Percentiles rank a stretch among this genome's conserved stretches.
These are phyloP conservation scores for Mangifera indica DNA, from an alignment of 345 rosid species.

Conservation along the genomic window DNA sequence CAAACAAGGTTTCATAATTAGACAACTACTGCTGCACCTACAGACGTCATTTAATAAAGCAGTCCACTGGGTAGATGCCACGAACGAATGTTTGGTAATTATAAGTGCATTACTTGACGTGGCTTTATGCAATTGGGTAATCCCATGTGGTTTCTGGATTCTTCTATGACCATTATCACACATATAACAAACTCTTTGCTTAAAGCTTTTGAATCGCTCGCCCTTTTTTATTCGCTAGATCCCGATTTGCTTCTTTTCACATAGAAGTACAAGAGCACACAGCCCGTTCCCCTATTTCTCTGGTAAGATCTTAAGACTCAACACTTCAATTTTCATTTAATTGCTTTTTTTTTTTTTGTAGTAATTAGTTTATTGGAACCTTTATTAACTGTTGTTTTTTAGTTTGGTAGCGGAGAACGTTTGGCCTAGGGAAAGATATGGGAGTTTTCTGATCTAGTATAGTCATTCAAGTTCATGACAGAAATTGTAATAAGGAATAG, in stretches of 20 bases:
- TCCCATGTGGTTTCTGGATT: neutral
- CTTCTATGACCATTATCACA: neutral
- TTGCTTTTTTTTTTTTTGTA: neutral
- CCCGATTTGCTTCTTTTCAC: conserved; percentile 8
- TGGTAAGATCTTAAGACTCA: neutral
- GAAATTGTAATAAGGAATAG: neutral
- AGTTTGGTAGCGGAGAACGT: neutral
- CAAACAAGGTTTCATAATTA: too few species aligned
- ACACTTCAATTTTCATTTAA: neutral
- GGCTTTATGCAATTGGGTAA: conserved; percentile 9
- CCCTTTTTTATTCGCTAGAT: conserved; percentile 14
- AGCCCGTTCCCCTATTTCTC: neutral
- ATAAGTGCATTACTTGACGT: conserved; percentile 5
- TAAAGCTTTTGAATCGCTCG: conserved; percentile 32
- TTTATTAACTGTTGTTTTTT: neutral
- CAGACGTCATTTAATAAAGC: neutral
- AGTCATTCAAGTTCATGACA: neutral
- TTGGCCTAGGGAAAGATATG: neutral
- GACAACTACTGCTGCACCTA: too few species aligned
- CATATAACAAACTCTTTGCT: neutral
- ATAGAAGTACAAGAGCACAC: neutral
- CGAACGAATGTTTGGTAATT: too few species aligned
- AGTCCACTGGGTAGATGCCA: neutral
- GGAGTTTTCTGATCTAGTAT: too few species aligned
- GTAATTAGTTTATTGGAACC: neutral